Conservation (phyloP, 306 rosid species). For the Vigna mungo region DNA sequence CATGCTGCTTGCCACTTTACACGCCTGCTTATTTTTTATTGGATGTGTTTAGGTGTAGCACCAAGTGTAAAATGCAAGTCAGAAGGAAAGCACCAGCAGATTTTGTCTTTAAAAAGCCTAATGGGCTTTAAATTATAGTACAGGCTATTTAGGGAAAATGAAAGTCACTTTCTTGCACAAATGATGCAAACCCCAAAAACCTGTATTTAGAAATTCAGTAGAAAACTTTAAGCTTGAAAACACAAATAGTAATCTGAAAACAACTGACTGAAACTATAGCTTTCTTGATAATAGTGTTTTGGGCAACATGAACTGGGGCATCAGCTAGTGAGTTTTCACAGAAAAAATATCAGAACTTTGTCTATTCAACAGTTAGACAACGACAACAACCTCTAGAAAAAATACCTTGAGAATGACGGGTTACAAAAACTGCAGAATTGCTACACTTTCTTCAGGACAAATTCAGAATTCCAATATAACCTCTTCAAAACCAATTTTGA, state of each 20-base stretch:
- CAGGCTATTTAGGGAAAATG: not conserved
- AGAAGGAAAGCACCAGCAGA: not conserved
- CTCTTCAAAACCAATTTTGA: slow-evolving; percentile 22
- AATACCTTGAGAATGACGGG: not conserved
- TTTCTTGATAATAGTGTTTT: not conserved
- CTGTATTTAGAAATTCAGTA: slow-evolving; percentile 26
- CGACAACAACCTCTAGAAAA: not conserved
- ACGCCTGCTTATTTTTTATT: slow-evolving; percentile 60
- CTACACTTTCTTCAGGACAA: not conserved
- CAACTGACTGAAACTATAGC: not conserved
- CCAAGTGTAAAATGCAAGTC: slow-evolving; percentile 22
- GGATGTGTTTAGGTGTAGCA: slow-evolving; percentile 29
- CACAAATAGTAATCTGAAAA: slow-evolving; percentile 17
- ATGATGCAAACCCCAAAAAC: slow-evolving; percentile 27
- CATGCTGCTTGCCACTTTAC: slow-evolving; percentile 73
- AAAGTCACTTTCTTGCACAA: not conserved
- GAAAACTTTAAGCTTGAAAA: slow-evolving; percentile 21
- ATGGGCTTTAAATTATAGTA: not conserved
- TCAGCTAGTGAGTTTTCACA: slow-evolving; percentile 10
- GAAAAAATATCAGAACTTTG: slow-evolving; percentile 6
- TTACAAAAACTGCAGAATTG: not conserved
- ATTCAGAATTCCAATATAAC: slow-evolving; percentile 30
- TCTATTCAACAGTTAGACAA: slow-evolving; percentile 22
- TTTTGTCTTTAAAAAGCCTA: not conserved
- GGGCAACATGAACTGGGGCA: slow-evolving; percentile 2